Percentiles rank a stretch among this genome's conserved stretches.
Conservation (phyloP, 257 asterid genomes). For the Fraxinus cuspidata region DNA sequence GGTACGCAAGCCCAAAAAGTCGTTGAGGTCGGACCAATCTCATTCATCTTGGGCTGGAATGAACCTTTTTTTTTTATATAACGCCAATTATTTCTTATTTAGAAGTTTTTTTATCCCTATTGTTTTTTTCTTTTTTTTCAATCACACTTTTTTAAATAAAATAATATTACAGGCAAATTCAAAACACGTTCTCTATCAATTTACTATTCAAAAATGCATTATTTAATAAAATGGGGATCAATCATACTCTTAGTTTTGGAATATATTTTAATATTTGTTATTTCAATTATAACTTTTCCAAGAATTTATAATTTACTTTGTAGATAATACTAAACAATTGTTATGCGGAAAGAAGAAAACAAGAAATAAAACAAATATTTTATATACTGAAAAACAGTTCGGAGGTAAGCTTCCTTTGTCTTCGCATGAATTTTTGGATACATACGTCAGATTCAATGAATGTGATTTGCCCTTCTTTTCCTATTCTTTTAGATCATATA, state of each 20-base stretch:
- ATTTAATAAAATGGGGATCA: no score
- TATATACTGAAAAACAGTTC: background rate
- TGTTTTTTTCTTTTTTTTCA: no score
- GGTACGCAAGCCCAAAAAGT: no score
- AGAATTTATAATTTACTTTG: background rate
- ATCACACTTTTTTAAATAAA: no score
- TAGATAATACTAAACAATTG: background rate
- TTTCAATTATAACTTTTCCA: background rate
- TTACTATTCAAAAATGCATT: no score
- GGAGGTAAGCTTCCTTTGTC: background rate
- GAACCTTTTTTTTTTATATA: no score
- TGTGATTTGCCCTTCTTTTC: background rate
- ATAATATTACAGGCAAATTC: no score
- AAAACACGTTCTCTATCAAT: no score
- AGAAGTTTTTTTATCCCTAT: no score
- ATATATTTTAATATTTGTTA: background rate
- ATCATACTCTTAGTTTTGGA: background rate
- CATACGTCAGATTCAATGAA: background rate
- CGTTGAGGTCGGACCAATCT: background rate
- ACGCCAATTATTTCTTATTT: background rate
- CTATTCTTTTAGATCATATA: background rate
- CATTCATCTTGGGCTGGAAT: background rate
- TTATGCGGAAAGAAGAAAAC: background rate
- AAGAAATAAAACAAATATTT: background rate
- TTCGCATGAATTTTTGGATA: background rate